Percentiles rank a stretch among this genome's conserved stretches.
Evolutionary conservation across 148 eudicot species (phyloP).

Genomic region (Pouteria glomerata): DNA sequence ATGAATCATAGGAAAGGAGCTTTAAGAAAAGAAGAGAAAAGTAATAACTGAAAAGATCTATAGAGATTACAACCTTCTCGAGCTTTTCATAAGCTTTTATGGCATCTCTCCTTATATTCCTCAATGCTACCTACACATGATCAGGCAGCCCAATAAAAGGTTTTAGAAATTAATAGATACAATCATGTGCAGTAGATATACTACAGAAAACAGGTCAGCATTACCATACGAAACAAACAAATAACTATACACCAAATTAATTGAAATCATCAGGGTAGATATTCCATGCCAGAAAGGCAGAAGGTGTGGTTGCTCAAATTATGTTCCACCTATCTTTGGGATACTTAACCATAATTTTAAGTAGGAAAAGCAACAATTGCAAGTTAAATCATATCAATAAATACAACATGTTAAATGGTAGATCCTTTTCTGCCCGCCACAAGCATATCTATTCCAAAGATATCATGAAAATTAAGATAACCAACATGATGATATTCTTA

Average conservation of each 20-base stretch:
- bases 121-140: conserved; percentile 66
- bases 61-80: conserved; percentile 59
- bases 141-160: neutral
- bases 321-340: too few species aligned
- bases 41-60: neutral
- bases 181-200: neutral
- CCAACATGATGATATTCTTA: neutral
- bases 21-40: neutral
- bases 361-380: neutral
- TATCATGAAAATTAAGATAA: neutral
- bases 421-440: neutral
- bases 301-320: neutral
- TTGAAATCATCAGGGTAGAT: neutral
- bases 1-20: conserved; percentile 7
- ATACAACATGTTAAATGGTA: neutral
- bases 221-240: neutral
- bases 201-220: neutral
- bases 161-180: neutral
- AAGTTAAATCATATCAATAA: neutral
- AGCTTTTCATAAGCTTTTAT: conserved; percentile 86
- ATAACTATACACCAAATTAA: neutral
- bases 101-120: conserved; percentile 96
- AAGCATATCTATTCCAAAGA: neutral
- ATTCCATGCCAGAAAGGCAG: conserved; percentile 1
- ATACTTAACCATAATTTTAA: too few species aligned